Evolutionary conservation across 495 filamentous ascomycete genomes (phyloP), one percentile per base, ranked within the genome.

Genomic region (Aspergillus affinis): DNA sequence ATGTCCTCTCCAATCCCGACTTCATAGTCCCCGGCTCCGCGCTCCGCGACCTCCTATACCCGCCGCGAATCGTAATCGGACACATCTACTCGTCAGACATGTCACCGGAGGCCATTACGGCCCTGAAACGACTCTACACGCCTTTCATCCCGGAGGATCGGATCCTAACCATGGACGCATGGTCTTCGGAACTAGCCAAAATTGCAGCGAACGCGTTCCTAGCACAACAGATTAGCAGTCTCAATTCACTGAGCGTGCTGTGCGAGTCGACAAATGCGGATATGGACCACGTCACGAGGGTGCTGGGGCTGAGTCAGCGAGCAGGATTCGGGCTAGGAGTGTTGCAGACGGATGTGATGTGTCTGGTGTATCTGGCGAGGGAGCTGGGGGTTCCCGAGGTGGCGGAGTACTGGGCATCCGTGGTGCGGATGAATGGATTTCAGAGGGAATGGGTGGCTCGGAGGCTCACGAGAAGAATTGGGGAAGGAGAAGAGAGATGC

Each of bases 11-110:
- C 15, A 93, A 92, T 65, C 90, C 90, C 13, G 88, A 92, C 62
- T 92, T 92, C 61, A 73, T 92, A 0, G 84, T 89, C 18, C 88
- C 90, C 58, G 90, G 90, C n/a, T 88, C 86, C 0, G 88, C 88
- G 0, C 79, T 92, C 56, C 65, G 76, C 3, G 83, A 92, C 65
- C 74, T 91, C 15, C 78, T 90, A 48, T 65, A 79, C 48, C 90
- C 90, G 2, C 86, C 88, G 51, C 83, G 90, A 9, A 81, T 92
- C 19, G 76, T 92, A n/a, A 90, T 93, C 65, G 89, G 88, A 4
- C 74, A 77, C n/a, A 59, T 69, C n/a, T 63, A 58, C 54, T 48
- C 58, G 3, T 29, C 60, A 6, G 59, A 61, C 18, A 59, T 62
- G 52, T 66, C 63, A 7, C 45, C 57, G 2, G 72, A 70, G 32